phyloP scores from a whole-genome alignment of 257 asterid genomes.

The Solanum etuberosum region DNA sequence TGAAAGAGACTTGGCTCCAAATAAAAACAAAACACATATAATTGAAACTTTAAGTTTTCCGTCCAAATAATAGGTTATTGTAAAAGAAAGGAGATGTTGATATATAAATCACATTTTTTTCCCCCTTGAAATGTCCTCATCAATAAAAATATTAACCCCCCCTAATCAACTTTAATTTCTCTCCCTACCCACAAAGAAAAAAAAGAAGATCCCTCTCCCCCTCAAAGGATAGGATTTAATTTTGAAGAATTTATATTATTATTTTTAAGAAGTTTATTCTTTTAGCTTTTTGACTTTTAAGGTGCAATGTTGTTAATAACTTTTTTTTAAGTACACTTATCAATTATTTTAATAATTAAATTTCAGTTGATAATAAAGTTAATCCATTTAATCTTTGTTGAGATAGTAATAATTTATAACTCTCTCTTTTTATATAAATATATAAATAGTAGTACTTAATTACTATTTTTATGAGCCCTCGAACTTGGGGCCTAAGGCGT shows the following conservation, averaged over 20 bases:
- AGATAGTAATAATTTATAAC: too few species aligned
- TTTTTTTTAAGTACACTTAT: too few species aligned
- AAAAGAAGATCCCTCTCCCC: not conserved
- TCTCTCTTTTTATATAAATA: too few species aligned
- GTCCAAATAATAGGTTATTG: not conserved
- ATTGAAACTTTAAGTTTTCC: not conserved
- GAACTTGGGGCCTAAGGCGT: too few species aligned
- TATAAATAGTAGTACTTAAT: too few species aligned
- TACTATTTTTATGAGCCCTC: too few species aligned
- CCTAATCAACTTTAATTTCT: not conserved
- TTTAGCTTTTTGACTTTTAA: too few species aligned
- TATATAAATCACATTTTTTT: not conserved
- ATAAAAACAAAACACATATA: not conserved
- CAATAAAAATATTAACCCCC: not conserved
- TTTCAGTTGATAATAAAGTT: too few species aligned
- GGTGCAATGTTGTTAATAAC: too few species aligned
- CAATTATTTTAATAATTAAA: not conserved
- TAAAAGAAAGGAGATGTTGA: not conserved
- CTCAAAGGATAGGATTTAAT: not conserved
- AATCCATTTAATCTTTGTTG: too few species aligned
- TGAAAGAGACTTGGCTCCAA: not conserved
- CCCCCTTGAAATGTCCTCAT: not conserved
- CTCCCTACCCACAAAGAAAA: not conserved
- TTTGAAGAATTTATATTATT: not conserved
- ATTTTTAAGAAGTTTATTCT: too few species aligned